Conservation (phyloP, 2,329 filamentous ascomycete genomes). For the Lasiodiplodia hormozganensis region DNA sequence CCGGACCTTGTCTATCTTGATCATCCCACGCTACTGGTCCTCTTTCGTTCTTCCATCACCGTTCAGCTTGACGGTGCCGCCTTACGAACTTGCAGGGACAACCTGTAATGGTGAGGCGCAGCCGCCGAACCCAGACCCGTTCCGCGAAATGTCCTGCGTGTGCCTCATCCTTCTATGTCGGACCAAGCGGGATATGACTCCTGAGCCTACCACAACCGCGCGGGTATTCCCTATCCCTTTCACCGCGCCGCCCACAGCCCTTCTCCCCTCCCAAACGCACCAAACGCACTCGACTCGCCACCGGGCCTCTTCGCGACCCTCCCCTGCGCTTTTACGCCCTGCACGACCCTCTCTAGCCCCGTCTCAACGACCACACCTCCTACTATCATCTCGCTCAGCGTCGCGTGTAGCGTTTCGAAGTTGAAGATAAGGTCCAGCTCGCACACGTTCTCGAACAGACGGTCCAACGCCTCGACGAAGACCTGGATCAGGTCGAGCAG, state of each 20-base stretch:
- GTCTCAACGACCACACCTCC: constrained; percentile 96
- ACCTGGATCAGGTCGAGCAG: constrained; percentile 97
- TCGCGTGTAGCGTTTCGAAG: constrained; percentile 93
- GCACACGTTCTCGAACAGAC: constrained; percentile 97
- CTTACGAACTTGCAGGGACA: background rate
- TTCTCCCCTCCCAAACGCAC: constrained; percentile 32
- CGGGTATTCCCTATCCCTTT: background rate
- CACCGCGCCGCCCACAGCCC: constrained; percentile 30
- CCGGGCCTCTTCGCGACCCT: constrained; percentile 77
- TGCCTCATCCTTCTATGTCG: too few species aligned
- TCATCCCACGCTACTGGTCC: background rate
- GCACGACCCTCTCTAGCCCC: constrained; percentile 83
- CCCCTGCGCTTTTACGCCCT: constrained; percentile 78
- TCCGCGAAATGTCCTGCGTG: too few species aligned
- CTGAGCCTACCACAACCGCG: background rate
- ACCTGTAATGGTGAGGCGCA: background rate
- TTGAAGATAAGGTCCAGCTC: constrained; percentile 99
- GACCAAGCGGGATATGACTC: background rate
- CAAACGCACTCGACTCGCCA: constrained; percentile 26
- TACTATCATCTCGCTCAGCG: constrained; percentile 91
- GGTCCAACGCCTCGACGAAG: constrained; percentile 93
- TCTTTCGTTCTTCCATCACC: background rate
- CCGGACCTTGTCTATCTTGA: background rate
- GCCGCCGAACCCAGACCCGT: too few species aligned
- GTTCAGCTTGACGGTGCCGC: background rate